These are phyloP conservation scores for Aulographum hederae DNA, from an alignment of 2,329 filamentous ascomycete genomes.

Conservation along the genomic window DNA sequence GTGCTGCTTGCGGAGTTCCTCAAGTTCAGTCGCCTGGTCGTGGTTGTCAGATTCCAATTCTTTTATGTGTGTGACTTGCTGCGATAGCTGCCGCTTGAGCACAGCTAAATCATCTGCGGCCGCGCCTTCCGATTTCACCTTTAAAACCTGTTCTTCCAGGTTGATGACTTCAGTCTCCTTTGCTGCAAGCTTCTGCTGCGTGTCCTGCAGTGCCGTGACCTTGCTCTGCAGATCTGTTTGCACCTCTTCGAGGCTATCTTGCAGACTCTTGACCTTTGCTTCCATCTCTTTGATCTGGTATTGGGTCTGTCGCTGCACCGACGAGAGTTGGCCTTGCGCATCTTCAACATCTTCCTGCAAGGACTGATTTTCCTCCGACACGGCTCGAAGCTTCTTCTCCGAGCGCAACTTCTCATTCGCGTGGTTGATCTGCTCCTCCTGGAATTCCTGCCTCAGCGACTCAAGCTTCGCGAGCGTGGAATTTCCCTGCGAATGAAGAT, in stretches of 20 bases:
- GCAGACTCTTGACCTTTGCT: constrained; percentile 38
- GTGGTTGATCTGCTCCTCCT: constrained; percentile 33
- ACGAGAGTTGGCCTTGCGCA: constrained; percentile 53
- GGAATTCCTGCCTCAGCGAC: constrained; percentile 31
- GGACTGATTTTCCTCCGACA: constrained; percentile 52
- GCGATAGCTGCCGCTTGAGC: constrained; percentile 72
- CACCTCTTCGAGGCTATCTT: constrained; percentile 39
- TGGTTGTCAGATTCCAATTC: constrained; percentile 64
- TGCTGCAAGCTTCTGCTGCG: constrained; percentile 48
- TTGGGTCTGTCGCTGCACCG: constrained; percentile 46
- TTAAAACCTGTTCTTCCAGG: constrained; percentile 67
- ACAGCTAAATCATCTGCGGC: constrained; percentile 73
- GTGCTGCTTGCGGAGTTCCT: constrained; percentile 60
- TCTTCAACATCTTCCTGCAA: constrained; percentile 74
- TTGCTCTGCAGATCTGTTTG: constrained; percentile 39
- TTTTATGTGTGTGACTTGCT: constrained; percentile 84
- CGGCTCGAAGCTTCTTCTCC: constrained; percentile 34
- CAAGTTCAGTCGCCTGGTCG: constrained; percentile 63
- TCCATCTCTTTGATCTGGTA: constrained; percentile 42
- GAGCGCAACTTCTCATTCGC: constrained; percentile 36
- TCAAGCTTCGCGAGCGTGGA: constrained; percentile 36
- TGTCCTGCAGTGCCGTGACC: constrained; percentile 36
- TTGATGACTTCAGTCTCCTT: constrained; percentile 53
- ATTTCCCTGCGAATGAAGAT: constrained; percentile 33
- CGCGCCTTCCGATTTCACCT: constrained; percentile 69